Conservation (phyloP, 1,284 basidiomycete genomes). For the Ganoderma lucidum region DNA sequence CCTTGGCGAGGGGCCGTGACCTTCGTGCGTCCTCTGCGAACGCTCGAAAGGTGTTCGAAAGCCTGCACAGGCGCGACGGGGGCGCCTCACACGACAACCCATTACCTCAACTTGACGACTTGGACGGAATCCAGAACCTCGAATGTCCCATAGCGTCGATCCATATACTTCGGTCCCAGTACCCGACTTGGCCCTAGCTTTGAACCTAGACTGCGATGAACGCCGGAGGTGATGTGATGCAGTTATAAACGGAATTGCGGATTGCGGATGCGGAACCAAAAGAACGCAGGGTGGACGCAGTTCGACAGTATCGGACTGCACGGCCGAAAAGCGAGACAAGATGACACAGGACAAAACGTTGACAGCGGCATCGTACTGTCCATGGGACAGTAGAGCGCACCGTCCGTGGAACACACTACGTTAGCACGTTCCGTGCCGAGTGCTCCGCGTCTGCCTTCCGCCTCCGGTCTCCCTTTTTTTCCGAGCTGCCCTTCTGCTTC, state of each 20-base stretch:
- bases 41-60: neutral
- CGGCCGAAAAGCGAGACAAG: neutral
- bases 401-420: neutral
- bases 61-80: neutral
- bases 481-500: neutral
- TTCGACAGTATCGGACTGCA: neutral
- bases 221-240: neutral
- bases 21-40: neutral
- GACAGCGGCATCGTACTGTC: neutral
- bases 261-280: neutral
- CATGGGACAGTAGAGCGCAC: neutral
- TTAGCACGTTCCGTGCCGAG: neutral
- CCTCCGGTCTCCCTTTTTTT: slow-evolving; percentile 1
- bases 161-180: neutral
- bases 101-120: slow-evolving; percentile 6
- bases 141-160: neutral
- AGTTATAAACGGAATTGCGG: neutral
- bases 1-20: neutral
- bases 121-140: neutral
- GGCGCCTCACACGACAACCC: neutral
- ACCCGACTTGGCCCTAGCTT: neutral
- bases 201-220: slow-evolving; percentile 2
- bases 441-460: slow-evolving; percentile 5
- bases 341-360: slow-evolving; percentile 12
- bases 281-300: neutral